Evolutionary conservation across 139 green algal genomes (phyloP), one percentile per base, ranked within the genome.

Genomic region (Chlamydomonas sphaeroides): DNA sequence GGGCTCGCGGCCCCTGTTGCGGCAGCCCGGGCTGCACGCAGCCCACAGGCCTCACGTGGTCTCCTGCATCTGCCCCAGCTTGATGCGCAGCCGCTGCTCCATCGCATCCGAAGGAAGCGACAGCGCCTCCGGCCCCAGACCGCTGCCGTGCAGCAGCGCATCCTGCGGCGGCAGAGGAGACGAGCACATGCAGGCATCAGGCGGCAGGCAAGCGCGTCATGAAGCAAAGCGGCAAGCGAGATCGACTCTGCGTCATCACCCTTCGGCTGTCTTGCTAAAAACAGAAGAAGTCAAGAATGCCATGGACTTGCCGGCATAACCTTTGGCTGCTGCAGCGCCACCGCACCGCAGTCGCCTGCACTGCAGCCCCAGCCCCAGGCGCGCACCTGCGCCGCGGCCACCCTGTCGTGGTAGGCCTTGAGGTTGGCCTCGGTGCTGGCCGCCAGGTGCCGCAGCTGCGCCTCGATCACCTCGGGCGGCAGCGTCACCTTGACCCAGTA

Each of bases 391-490:
- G 59, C 74, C n/a, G 57, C 32, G 30, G 74, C 74, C 39, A 80
- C 74, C 59, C 18, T 42, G 5, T 61, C 59, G 18, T 80, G 74
- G 39, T 80, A 80, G 17, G 59, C 41, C 39, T 30, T 35, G 42
- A 83, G 76, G 76, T 83, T 39, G 5, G 76, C 62, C 76, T 73
- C 76, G 20, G 76, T 83, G 42, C 23, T 66, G 32, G 63, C 63
- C 0, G 76, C 76, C 76, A 83, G 76, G 76, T 74, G 62, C 11
- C 45, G 45, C 62, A 83, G 62, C 76, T 83, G 76, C 62, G 76
- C 76, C 62, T 73, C 76, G 36, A 83, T 83, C 32, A 83, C 45
- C 76, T 83, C 76, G 14, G 76, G 76, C 28, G 76, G 76, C 62
- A 83, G 65, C 35, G 76, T 74, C 45, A 83, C 62, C 20, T 36